Conservation (phyloP, 2,329 filamentous ascomycete species). For the Helotiales sp. region DNA sequence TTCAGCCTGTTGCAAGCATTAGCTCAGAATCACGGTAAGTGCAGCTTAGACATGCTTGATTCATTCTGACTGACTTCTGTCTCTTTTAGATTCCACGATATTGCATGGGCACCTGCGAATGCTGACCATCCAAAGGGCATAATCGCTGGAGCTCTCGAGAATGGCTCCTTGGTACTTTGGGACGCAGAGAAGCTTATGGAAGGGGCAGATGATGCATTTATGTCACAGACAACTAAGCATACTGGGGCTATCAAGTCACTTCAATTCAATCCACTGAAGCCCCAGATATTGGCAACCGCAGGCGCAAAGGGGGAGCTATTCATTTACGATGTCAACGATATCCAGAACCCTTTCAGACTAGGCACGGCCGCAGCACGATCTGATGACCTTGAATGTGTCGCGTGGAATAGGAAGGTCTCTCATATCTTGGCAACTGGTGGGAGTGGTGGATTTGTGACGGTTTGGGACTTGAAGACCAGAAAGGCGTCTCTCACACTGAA, state of each 20-base stretch:
- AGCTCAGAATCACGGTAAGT: constrained; percentile 85
- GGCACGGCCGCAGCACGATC: constrained; percentile 87
- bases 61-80: constrained; percentile 20
- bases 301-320: constrained; percentile 96
- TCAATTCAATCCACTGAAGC: constrained; percentile 93
- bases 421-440: constrained; percentile 96
- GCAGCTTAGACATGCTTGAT: constrained; percentile 1
- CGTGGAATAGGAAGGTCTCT: constrained; percentile 98
- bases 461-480: constrained; percentile 98
- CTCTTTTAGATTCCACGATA: constrained; percentile 82
- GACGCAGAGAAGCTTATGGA: constrained; percentile 74
- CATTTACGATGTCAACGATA: constrained; percentile 92
- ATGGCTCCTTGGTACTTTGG: constrained; percentile 91
- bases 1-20: constrained; percentile 83
- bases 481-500: constrained; percentile 96
- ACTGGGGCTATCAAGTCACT: constrained; percentile 90
- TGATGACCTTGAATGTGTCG: constrained; percentile 93
- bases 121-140: constrained; percentile 82
- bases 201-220: constrained; percentile 71
- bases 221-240: constrained; percentile 88
- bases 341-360: constrained; percentile 84
- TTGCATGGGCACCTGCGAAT: constrained; percentile 88
- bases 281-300: constrained; percentile 89
- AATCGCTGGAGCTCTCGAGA: constrained; percentile 94
- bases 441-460: constrained; percentile 91